Conservation (phyloP, 805 yeast genomes). For the Clavispora santaluciae region DNA sequence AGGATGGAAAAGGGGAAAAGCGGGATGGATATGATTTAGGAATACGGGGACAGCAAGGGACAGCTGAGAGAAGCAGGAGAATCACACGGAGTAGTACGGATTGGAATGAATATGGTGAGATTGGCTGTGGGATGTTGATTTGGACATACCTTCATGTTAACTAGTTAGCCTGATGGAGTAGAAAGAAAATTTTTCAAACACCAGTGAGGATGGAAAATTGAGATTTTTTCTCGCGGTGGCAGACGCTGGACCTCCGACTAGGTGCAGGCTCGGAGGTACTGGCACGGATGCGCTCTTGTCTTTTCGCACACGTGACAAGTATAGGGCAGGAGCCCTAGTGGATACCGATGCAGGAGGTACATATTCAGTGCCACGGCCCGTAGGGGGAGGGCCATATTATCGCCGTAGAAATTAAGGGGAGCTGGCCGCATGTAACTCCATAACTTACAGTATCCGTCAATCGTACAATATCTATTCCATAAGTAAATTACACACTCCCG, state of each 20-base stretch:
- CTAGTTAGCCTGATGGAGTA: constrained; percentile 28
- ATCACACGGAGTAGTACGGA: background rate
- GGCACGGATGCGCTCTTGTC: background rate
- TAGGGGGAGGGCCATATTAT: too few relatives aligned
- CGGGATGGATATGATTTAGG: background rate
- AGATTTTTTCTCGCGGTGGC: constrained; percentile 11
- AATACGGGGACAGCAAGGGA: background rate
- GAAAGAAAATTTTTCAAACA: constrained; percentile 19
- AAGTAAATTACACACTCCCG: background rate
- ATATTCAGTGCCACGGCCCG: too few relatives aligned
- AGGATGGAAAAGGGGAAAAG: background rate
- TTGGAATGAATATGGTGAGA: background rate
- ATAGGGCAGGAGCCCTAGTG: constrained; percentile 14
- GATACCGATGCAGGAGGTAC: background rate
- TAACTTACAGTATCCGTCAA: too few relatives aligned
- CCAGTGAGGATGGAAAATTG: constrained; percentile 8
- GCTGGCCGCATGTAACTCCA: too few relatives aligned
- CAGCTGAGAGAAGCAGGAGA: background rate
- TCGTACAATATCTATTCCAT: background rate
- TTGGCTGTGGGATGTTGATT: background rate
- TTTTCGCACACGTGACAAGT: constrained; percentile 9
- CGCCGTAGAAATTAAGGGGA: too few relatives aligned
- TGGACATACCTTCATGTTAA: constrained; percentile 44
- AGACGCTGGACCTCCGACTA: background rate
- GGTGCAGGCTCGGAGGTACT: constrained; percentile 2